Percentiles rank a stretch among this genome's conserved stretches.
Conservation (phyloP, 2,329 filamentous ascomycete species). For the Blastomyces parvus region DNA sequence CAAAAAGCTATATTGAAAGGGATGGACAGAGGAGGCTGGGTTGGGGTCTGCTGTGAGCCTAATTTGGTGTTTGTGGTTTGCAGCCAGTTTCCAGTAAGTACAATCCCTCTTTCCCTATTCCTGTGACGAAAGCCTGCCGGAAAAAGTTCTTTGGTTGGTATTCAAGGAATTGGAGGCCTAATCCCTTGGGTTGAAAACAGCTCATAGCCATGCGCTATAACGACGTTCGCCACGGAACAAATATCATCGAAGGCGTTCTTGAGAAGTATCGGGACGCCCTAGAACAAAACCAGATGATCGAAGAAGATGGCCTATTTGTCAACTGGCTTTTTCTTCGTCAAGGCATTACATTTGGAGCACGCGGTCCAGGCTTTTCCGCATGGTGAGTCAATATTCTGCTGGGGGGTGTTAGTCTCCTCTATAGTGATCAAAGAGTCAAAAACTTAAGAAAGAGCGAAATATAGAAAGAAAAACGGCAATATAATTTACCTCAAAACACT, state of each 20-base stretch:
- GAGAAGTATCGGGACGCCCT: conserved; percentile 30
- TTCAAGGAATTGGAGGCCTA: not conserved
- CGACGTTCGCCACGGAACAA: not conserved
- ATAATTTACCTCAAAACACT: not conserved
- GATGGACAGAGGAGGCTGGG: conserved; percentile 25
- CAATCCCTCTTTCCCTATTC: not conserved
- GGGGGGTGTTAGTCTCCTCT: not conserved
- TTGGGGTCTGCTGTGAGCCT: not conserved
- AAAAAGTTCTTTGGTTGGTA: too few relatives aligned
- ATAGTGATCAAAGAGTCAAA: not conserved
- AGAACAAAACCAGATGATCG: not conserved
- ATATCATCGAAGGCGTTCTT: conserved; percentile 24
- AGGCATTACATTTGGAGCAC: not conserved
- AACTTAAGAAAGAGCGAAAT: not conserved
- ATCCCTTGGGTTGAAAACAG: not conserved
- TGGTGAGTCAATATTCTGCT: not conserved
- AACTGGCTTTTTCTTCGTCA: not conserved
- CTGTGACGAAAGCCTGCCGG: too few relatives aligned
- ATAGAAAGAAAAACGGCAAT: not conserved
- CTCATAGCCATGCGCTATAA: conserved; percentile 1
- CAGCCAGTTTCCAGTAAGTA: not conserved
- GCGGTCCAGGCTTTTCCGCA: not conserved
- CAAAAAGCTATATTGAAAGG: conserved; percentile 29
- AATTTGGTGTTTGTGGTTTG: not conserved
- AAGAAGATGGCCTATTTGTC: not conserved